Base-by-base conservation (phyloP, 805 yeast genomes). In the Candida tammaniensis region DNA sequence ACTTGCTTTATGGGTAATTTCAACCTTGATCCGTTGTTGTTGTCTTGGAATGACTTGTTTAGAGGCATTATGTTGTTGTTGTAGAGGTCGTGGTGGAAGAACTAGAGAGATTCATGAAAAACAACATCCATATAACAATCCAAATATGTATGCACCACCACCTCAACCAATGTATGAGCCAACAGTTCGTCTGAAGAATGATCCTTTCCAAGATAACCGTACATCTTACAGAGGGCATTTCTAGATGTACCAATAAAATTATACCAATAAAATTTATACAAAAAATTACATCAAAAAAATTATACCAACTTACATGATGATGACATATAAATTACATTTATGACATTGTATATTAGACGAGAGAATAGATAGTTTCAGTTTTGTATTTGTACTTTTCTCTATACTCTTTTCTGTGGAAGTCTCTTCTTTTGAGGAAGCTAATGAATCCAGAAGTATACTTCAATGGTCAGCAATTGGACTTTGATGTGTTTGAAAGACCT, bases 1-100 rank as follows among this genome's bases (percentile, higher is more conserved):
- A 2, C 39, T 82, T 0, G 59, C 55, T 0, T 32, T 82, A 5
- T 80, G 88, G 83, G 38, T 82, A 4, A 13, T 82, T 1, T 63
- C 73, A 10, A 71, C 77, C 0, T 16, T 85, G 1, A 44, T 80
- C 31, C 71, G 79, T 32, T 79, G 85, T 46, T 41, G 72, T 21
- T 76, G 76, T 44, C 81, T 85, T 48, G 79, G 75, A 3, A 61
- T 55, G 17, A 37, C 54, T 4, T 64, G 68, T 36, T 58, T 42
- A 60, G 82, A 43, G 47, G 77, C 49, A 41, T 61, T 43, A 57
- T 70, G 50, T 65, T 80, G 54, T 52, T 78, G 55, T 69, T 79
- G 66, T 69, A 33, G 51, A 14, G 55, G 57, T 26, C 22, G 29
- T 2, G n/a, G n/a, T n/a, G 33, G 51, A 14, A 55, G 57, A 26